Conservation (phyloP, 129 eudicot genomes). For the Sambucus nigra region DNA sequence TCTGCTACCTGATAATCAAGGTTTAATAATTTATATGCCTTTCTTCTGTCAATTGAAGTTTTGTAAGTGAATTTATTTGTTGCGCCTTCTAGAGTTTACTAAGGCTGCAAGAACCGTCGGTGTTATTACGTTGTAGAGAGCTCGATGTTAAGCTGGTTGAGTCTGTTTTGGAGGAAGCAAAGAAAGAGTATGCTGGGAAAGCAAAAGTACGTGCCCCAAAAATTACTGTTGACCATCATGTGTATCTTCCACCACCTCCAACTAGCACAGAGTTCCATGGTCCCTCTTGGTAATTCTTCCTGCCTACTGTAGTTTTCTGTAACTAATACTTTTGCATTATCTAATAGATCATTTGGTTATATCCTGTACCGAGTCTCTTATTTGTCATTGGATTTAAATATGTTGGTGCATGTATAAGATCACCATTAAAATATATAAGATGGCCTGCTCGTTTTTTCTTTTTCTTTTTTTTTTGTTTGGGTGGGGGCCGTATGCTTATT, state of each 20-base stretch:
- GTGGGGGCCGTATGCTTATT: no score
- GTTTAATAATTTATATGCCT: not conserved
- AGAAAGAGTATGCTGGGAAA: constrained; percentile 41
- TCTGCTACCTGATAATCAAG: not conserved
- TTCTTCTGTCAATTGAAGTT: not conserved
- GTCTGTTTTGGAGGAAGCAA: constrained; percentile 48
- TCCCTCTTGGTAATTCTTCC: constrained; percentile 46
- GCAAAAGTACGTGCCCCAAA: constrained; percentile 37
- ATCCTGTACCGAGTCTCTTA: not conserved
- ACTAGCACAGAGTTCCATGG: constrained; percentile 31
- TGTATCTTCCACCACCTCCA: constrained; percentile 68
- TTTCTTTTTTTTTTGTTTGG: no score
- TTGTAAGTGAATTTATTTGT: not conserved
- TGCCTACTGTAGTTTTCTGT: not conserved
- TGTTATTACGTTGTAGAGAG: constrained; percentile 63
- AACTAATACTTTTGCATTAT: not conserved
- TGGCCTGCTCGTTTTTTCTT: no score
- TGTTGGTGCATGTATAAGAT: no score
- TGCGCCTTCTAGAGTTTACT: constrained; percentile 39
- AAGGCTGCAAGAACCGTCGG: constrained; percentile 57
- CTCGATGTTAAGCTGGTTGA: constrained; percentile 36
- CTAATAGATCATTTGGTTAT: no score
- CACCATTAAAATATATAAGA: no score
- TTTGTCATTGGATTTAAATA: not conserved
- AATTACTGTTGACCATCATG: constrained; percentile 36